Evolutionary conservation across 495 filamentous ascomycete species (phyloP).

Genomic region (Penicillium verhagenii): DNA sequence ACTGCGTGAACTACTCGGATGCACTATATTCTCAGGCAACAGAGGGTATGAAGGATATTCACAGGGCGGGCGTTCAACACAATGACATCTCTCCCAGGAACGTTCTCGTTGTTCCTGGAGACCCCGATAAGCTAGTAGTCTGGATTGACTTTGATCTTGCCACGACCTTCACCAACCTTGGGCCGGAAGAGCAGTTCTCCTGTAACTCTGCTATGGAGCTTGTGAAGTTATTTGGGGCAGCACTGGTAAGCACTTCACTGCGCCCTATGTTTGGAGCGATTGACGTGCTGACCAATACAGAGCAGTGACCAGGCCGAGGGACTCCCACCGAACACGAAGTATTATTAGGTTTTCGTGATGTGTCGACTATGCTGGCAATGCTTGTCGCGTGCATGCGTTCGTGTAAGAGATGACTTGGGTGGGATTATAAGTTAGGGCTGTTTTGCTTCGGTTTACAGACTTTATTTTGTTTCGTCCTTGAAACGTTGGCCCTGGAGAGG

Average conservation of each 20-base stretch:
- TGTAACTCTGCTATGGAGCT: slow-evolving; percentile 20
- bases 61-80: slow-evolving; percentile 18
- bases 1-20: slow-evolving; percentile 28
- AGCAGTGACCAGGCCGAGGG: slow-evolving; percentile 22
- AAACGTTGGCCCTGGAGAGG: too few species aligned
- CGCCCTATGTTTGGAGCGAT: too few species aligned
- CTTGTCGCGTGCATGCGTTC: too few species aligned
- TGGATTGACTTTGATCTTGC: slow-evolving; percentile 32
- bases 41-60: slow-evolving; percentile 17
- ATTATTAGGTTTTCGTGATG: slow-evolving; percentile 7
- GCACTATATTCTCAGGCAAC: slow-evolving; percentile 14
- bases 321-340: slow-evolving; percentile 28
- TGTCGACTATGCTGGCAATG: too few species aligned
- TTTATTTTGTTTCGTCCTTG: too few species aligned
- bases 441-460: too few species aligned
- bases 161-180: slow-evolving; percentile 15
- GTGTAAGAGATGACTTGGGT: too few species aligned
- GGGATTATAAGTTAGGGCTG: too few species aligned
- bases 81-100: slow-evolving; percentile 26
- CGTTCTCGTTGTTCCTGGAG: slow-evolving; percentile 17
- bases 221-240: slow-evolving; percentile 9
- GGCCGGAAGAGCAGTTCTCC: slow-evolving; percentile 4
- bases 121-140: slow-evolving; percentile 18
- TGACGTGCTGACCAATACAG: slow-evolving; percentile 10
- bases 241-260: slow-evolving; percentile 6